Base-by-base conservation (phyloP, 805 yeast genomes). In the Zygotorulaspora danielsina region DNA sequence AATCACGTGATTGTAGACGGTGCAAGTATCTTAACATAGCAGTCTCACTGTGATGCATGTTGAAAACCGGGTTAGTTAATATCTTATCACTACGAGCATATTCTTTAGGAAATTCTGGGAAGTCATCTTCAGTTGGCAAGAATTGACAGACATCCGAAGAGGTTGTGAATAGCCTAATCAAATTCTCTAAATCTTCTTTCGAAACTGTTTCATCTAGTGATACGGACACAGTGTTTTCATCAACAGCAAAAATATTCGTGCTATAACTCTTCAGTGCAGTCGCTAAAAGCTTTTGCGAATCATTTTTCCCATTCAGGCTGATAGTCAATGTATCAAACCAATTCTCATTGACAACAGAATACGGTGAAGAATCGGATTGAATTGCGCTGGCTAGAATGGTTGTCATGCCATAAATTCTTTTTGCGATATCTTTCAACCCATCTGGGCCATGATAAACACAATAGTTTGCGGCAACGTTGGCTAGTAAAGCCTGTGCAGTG, bases 381-480 rank as follows among this genome's bases (percentile, higher is more conserved):
- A 90, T 75, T 18, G 71, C 69, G 2, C 68, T 53, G 6, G 96
- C 95, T 41, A 93, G 72, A 12, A 84, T 54, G 1, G 81, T 66
- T 7, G 97, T 84, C 56, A 76, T 69, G 1, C 87, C 85, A 61
- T 81, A 76, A 15, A 88, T 79, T 55, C 95, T 75, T 33, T 66
- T 59, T 4, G 97, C 90, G 50, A 93, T 93, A 38, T 76, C 71
- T 54, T 70, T 74, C 54, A 93, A 71, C 9, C 97, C 96, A 50
- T 79, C 71, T 10, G 95, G 89, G 26, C 98, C 98, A 58, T 93
- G 98, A 66, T 89, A 93, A 20, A 93, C 95, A 4, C 89, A 96
- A 61, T 90, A 93, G 76, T 84, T 87, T 18, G 97, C 88, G 16
- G 97, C 81, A 69, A 93, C 87, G 62, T 93, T 93, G 13, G 98